These are phyloP conservation scores for Dendrobium nobile DNA, from an alignment of 106 monocot genomes.

Conservation along the genomic window DNA sequence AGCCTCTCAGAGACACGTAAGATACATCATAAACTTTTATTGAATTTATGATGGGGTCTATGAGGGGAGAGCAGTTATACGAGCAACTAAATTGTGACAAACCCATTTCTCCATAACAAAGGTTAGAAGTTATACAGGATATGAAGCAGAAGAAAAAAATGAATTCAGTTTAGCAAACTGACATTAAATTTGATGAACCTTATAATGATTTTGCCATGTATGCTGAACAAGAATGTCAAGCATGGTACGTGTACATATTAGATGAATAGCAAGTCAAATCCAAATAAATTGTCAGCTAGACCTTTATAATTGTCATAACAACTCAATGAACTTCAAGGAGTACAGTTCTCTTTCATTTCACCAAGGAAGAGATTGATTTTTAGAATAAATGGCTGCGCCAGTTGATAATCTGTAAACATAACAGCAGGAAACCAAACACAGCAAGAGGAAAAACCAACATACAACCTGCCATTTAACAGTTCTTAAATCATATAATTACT, in stretches of 20 bases:
- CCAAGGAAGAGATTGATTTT: too few species aligned
- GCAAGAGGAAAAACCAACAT: too few species aligned
- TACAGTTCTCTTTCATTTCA: too few species aligned
- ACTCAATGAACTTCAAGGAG: too few species aligned
- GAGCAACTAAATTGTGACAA: not conserved
- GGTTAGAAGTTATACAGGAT: not conserved
- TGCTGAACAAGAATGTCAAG: not conserved
- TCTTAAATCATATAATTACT: too few species aligned
- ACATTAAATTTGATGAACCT: not conserved
- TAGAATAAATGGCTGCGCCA: too few species aligned
- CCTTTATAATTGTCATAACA: too few species aligned
- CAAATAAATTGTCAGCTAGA: too few species aligned
- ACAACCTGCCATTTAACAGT: too few species aligned
- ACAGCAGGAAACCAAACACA: not conserved
- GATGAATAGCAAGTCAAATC: too few species aligned
- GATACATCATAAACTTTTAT: not conserved
- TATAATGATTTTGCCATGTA: not conserved
- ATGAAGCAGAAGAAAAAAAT: not conserved
- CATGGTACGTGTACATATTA: too few species aligned
- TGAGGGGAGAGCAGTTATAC: not conserved
- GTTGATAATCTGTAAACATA: not conserved
- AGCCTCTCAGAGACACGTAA: not conserved
- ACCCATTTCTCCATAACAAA: not conserved
- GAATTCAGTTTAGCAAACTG: not conserved
- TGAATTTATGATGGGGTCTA: not conserved